Percentiles rank a stretch among this genome's conserved stretches.
Evolutionary conservation across 1,139 yeast species (phyloP).

Genomic region (Barnettozyma hawaiiensis): DNA sequence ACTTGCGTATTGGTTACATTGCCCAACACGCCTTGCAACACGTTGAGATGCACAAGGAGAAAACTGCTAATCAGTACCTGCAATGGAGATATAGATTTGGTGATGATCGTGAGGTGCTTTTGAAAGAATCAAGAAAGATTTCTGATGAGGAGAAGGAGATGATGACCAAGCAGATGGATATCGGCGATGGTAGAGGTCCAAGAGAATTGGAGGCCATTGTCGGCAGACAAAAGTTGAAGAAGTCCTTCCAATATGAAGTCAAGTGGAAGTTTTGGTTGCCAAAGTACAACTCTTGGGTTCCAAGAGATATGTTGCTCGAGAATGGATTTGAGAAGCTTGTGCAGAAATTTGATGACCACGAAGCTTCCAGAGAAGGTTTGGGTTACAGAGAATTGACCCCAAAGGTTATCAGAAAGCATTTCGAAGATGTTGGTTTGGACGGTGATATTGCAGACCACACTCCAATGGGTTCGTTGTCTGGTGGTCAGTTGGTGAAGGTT

Average conservation of each 20-base stretch:
- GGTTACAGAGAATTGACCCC: conserved; percentile 94
- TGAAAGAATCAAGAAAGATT: conserved; percentile 88
- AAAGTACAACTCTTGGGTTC: conserved; percentile 88
- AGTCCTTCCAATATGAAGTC: conserved; percentile 92
- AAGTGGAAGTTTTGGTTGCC: conserved; percentile 95
- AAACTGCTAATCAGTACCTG: conserved; percentile 93
- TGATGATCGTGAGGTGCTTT: conserved; percentile 93
- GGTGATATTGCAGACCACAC: conserved; percentile 98
- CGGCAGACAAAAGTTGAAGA: conserved; percentile 95
- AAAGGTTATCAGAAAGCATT: conserved; percentile 89
- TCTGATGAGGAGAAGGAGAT: conserved; percentile 76
- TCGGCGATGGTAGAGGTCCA: conserved; percentile 84
- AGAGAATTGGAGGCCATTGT: conserved; percentile 89
- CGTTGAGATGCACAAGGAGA: conserved; percentile 94
- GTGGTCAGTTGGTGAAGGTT: conserved; percentile 97
- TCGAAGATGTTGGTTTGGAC: conserved; percentile 94
- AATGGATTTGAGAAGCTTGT: conserved; percentile 84
- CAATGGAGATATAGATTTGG: conserved; percentile 99
- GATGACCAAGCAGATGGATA: conserved; percentile 73
- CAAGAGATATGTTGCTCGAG: conserved; percentile 72
- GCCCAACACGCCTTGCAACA: conserved; percentile 98
- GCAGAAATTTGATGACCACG: conserved; percentile 95
- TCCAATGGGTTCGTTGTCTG: conserved; percentile 92
- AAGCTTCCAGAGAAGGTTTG: conserved; percentile 96
- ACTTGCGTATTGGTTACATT: conserved; percentile 95